phyloP scores from a whole-genome alignment of 768 basidiomycete genomes.

The Thelephora ganbajun region DNA sequence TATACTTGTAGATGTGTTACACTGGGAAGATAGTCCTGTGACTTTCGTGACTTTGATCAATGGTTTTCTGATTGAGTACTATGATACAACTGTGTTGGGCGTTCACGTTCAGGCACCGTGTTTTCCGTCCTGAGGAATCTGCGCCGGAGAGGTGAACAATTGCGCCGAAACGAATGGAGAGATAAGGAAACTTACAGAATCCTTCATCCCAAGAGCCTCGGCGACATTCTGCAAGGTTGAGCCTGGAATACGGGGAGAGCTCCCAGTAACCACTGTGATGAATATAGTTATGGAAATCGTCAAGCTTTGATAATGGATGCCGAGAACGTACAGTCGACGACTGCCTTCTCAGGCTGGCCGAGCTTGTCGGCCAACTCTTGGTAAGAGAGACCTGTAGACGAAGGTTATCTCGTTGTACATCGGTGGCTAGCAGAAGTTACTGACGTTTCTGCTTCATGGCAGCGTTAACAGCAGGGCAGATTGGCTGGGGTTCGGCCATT shows the following conservation, averaged over 20 bases:
- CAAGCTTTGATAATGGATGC: not conserved
- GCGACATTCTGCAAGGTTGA: not conserved
- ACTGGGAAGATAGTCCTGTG: too few species aligned
- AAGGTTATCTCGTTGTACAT: not conserved
- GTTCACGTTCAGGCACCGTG: not conserved
- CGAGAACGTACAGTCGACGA: constrained; percentile 35
- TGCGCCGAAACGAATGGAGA: not conserved
- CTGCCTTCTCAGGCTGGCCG: constrained; percentile 28
- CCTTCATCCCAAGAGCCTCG: not conserved
- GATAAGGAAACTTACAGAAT: not conserved
- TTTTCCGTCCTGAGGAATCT: not conserved
- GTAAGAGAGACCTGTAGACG: constrained; percentile 31
- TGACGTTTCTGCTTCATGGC: constrained; percentile 39
- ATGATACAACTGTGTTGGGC: not conserved
- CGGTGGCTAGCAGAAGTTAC: constrained; percentile 1
- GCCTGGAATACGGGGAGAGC: not conserved
- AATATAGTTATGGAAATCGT: not conserved
- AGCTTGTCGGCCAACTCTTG: constrained; percentile 31
- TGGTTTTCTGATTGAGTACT: too few species aligned
- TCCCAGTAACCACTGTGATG: too few species aligned
- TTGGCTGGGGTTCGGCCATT: constrained; percentile 20
- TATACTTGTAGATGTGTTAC: too few species aligned
- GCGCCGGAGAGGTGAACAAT: not conserved
- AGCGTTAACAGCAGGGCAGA: constrained; percentile 42
- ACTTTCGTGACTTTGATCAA: too few species aligned